Evolutionary conservation across 2,329 filamentous ascomycete species (phyloP).

Genomic region (Arthrinium phaeospermum): DNA sequence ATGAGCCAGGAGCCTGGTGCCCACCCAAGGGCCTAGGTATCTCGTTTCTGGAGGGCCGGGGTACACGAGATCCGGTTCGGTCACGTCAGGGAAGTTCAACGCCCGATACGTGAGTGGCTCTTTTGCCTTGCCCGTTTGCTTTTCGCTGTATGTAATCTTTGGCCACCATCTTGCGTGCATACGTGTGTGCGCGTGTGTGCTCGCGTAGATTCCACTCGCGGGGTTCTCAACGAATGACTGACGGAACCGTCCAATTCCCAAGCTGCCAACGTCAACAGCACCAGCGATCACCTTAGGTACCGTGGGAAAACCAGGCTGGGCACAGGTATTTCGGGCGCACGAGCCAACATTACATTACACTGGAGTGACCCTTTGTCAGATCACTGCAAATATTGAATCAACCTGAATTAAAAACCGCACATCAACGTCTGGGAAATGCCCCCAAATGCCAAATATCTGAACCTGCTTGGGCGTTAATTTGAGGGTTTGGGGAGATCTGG

Average conservation of each 20-base stretch:
- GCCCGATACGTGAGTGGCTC: constrained; percentile 8
- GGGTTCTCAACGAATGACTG: not conserved
- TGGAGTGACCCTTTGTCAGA: not conserved
- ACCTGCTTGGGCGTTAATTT: no score
- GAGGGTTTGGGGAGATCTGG: no score
- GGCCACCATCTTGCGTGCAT: constrained; percentile 17
- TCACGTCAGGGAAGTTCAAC: constrained; percentile 5
- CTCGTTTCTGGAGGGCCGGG: not conserved
- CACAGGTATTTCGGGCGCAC: not conserved
- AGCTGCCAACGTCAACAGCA: not conserved
- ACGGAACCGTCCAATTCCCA: not conserved
- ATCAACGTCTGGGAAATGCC: no score
- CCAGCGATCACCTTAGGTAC: not conserved
- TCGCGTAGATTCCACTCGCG: constrained; percentile 7
- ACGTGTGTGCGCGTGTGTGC: not conserved
- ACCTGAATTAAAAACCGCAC: not conserved
- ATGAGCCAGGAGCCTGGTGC: not conserved
- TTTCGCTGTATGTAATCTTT: not conserved
- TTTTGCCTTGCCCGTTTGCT: not conserved
- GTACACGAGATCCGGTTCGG: constrained; percentile 9
- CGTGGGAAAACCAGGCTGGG: not conserved
- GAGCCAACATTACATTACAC: not conserved
- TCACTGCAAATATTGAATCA: not conserved
- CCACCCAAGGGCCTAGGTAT: not conserved
- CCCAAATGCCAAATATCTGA: no score